A percentile compares a stretch with the other conserved stretches of the same genome.
phyloP scores from a whole-genome alignment of 2,329 filamentous ascomycete species.

The Macrophomina pseudophaseolina region DNA sequence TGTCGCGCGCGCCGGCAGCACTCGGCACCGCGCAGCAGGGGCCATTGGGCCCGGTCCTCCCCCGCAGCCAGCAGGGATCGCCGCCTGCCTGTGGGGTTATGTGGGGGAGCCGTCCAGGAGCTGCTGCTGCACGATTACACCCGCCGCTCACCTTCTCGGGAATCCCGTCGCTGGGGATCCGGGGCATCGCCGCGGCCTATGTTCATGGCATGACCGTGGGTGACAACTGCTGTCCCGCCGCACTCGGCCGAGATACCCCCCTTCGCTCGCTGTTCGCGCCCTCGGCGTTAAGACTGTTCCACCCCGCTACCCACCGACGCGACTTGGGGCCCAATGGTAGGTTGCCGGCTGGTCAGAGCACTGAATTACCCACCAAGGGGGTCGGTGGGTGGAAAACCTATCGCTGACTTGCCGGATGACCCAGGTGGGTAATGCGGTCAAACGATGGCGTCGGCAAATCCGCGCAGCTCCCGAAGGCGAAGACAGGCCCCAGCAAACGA shows the following conservation, averaged over 20 bases:
- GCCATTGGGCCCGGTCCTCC: background rate
- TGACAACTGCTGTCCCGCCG: background rate
- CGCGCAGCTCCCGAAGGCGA: background rate
- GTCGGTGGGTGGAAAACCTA: no score
- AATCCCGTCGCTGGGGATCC: background rate
- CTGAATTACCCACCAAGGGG: no score
- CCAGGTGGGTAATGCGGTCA: no score
- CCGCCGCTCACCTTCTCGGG: background rate
- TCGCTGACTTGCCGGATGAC: no score
- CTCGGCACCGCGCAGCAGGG: slow-evolving; percentile 4
- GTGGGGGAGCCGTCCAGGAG: background rate
- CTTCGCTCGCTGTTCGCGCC: background rate
- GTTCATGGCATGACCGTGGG: background rate
- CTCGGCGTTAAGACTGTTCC: no score
- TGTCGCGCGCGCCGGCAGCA: background rate
- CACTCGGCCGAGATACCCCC: background rate
- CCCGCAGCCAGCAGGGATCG: slow-evolving; percentile 13
- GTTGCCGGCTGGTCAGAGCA: no score
- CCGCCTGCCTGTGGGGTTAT: slow-evolving; percentile 7
- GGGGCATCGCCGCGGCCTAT: background rate
- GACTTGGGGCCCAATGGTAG: no score
- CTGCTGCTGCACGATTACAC: background rate
- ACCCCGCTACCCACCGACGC: no score
- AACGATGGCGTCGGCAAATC: slow-evolving; percentile 5
- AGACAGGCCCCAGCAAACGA: background rate